Evolutionary conservation across 352 stramenopile species (phyloP), one percentile per base, ranked within the genome.

Genomic region (Aphanomyces stellatus): DNA sequence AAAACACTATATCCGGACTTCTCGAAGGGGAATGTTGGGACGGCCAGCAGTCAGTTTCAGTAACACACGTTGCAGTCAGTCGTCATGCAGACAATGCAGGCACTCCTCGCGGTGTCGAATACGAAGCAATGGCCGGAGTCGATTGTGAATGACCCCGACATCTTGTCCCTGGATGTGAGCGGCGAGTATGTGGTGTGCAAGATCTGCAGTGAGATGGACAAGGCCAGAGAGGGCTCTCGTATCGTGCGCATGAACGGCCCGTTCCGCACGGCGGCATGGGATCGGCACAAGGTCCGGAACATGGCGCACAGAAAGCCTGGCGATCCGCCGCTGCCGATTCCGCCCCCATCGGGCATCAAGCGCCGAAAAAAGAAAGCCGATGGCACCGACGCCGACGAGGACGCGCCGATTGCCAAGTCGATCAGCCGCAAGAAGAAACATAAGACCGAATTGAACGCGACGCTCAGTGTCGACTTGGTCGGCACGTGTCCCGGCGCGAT

Each of bases 121-220:
- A 57, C 49, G 1, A 57, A 57, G 25, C 49, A 57, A 37, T 67
- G 60, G 60, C 60, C 60, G 27, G n/a, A 30, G n/a, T 25, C 25
- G 5, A 51, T 67, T 13, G n/a, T 57, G 19, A 67, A 31, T 30
- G 60, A 67, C 34, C 41, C 60, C 17, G 60, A 67, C 30, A 67
- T 67, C 49, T 49, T 57, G 34, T 51, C 48, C 10, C 49, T 67
- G 7, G 60, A 67, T 41, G 60, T 51, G 22, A 51, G 57, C n/a
- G 60, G 60, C 30, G 34, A 57, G 60, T 67, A 67, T 33, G 37
- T 67, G 10, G 60, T 67, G 11, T 67, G 60, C 46, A 49, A 51
- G 27, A 67, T 67, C 49, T 67, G 60, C 34, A 57, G 37, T 7
- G 60, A 67, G 60, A 49, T 64, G 3, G 55, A 64, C 35, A 64